Base-by-base conservation (phyloP, 805 yeast genomes). In the Saccharomycopsis sp. region DNA sequence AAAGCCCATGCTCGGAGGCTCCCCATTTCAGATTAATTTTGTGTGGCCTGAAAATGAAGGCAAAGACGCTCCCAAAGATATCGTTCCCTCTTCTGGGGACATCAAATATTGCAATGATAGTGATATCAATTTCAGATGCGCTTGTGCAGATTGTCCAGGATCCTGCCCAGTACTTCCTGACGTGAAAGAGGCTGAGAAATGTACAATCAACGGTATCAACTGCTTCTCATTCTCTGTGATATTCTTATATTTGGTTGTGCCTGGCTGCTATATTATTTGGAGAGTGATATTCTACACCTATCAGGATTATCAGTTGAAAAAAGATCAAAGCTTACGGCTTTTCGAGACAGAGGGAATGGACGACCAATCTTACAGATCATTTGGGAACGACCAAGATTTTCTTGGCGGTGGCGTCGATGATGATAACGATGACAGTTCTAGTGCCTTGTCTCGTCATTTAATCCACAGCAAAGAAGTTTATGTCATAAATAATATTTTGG, bases 21-120 rank as follows among this genome's bases (percentile, higher is more conserved):
- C 95, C 0, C 96, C 96, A 0, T 86, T 89, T 57, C 97, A 89
- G 57, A 88, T 89, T 47, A 80, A 87, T 56, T 87, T 76, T 58
- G 61, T 65, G 2, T 84, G 75, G 63, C 63, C 63, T 20, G 53
- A 57, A 8, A 45, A 46, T 4, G 42, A 42, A 3, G 45, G 44
- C 23, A 25, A 9, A 10, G 27, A 25, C n/a, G 49, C 30, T 58
- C 69, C 51, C 3, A 31, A 42, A 22, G 48, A 46, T 2, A 53
- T 71, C 50, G 54, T 52, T 30, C 53, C 65, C 10, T 43, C 59
- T 8, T 52, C 56, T 34, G 51, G 52, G 0, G 41, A 54, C 2
- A 52, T 60, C 2, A 53, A 59, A 40, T 38, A 46, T 10, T 89
- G 97, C 57, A 25, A 25, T 25, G n/a, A n/a, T 25, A 10, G 13